Evolutionary conservation across 2,329 filamentous ascomycete genomes (phyloP).

Genomic region (Chaetomiaceae sp.): DNA sequence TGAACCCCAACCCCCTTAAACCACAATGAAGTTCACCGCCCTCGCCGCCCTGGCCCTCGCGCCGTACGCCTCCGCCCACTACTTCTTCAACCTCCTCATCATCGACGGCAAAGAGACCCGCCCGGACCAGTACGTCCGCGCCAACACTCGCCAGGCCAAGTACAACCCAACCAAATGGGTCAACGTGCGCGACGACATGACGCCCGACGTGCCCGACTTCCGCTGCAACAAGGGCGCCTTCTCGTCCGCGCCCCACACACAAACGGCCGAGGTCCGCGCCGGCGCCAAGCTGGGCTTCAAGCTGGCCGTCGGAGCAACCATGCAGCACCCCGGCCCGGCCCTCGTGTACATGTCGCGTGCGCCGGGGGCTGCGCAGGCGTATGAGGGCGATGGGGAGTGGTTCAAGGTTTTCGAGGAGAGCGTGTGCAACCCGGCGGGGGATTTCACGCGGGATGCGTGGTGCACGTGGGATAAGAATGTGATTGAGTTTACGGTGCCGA

Average conservation of each 20-base stretch:
- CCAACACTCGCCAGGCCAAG: too few species aligned
- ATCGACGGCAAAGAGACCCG: constrained; percentile 41
- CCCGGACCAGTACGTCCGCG: constrained; percentile 47
- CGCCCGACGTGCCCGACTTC: constrained; percentile 32
- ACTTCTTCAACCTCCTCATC: constrained; percentile 37
- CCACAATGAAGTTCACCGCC: neutral
- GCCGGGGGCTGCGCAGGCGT: constrained; percentile 28
- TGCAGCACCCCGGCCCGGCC: constrained; percentile 43
- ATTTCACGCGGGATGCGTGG: constrained; percentile 23
- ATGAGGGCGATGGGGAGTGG: constrained; percentile 30
- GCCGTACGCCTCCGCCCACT: constrained; percentile 26
- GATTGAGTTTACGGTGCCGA: constrained; percentile 35
- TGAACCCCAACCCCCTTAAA: too few species aligned
- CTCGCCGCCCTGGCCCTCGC: neutral
- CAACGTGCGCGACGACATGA: constrained; percentile 34
- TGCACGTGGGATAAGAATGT: constrained; percentile 29
- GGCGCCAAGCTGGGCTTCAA: constrained; percentile 46
- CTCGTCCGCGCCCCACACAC: constrained; percentile 32
- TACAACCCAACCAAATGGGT: constrained; percentile 40
- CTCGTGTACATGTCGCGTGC: constrained; percentile 42
- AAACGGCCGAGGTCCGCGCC: constrained; percentile 43
- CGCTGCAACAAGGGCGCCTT: constrained; percentile 43
- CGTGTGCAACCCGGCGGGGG: constrained; percentile 19
- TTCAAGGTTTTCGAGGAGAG: constrained; percentile 31
- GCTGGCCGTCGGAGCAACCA: constrained; percentile 46